Conservation (phyloP, 1,284 basidiomycete species). For the Cryptococcus sp. region DNA sequence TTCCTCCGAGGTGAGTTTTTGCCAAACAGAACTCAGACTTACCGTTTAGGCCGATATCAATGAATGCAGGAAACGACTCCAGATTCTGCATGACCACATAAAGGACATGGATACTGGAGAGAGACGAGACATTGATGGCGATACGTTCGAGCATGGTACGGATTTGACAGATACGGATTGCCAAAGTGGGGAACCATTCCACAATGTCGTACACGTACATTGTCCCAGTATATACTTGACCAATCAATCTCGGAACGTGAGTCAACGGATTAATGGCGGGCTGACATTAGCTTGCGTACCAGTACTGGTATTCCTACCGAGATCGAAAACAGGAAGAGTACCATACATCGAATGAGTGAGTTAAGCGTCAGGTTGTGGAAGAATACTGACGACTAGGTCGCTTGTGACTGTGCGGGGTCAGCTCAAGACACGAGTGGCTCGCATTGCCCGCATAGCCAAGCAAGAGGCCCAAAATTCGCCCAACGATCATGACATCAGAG, state of each 20-base stretch:
- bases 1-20: not conserved
- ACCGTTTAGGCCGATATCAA: conserved; percentile 8
- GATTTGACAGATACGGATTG: conserved; percentile 2
- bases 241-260: conserved; percentile 64
- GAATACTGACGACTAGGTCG: not conserved
- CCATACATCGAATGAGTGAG: conserved; percentile 76
- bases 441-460: conserved; percentile 8
- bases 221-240: conserved; percentile 79
- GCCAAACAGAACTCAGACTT: not conserved
- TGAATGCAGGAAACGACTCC: conserved; percentile 18
- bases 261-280: not conserved
- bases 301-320: conserved; percentile 82
- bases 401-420: conserved; percentile 31
- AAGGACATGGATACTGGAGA: conserved; percentile 23
- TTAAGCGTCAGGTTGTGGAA: conserved; percentile 5
- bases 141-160: conserved; percentile 21
- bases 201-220: conserved; percentile 88
- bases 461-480: too few relatives aligned
- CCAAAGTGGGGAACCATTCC: conserved; percentile 48
- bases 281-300: conserved; percentile 59
- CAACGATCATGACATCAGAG: too few relatives aligned
- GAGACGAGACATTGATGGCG: conserved; percentile 28
- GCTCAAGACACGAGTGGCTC: conserved; percentile 17
- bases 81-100: conserved; percentile 25
- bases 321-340: conserved; percentile 74